Base-by-base conservation (phyloP, 2,329 filamentous ascomycete species). In the Emydomyces testavorans region DNA sequence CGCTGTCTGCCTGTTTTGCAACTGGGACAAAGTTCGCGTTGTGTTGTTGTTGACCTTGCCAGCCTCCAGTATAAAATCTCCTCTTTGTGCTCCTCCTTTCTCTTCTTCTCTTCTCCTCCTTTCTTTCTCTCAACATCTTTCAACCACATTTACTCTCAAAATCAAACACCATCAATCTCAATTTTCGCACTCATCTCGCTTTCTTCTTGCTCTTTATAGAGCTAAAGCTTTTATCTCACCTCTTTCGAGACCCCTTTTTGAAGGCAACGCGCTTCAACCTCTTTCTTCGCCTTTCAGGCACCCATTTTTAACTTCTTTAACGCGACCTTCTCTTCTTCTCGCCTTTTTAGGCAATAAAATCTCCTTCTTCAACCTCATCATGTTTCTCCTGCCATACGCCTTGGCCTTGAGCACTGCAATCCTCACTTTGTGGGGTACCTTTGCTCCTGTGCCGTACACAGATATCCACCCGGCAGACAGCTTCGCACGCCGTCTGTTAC, bases 401-500 rank as follows among this genome's bases (percentile, higher is more conserved):
- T 52, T 61, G 26, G 16, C 59, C 26, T 49, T 53, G 2, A 23
- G 57, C 24, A 51, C 57, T 34, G 20, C 54, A 36, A 35, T 53
- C 34, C 28, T 62, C 32, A 51, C 56, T 40, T 49, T 61, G 23
- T 58, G 56, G 56, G 56, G 59, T 24, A 47, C 54, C 20, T 54
- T 56, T 37, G 42, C 54, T 37, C 54, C 52, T 7, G 51, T 58
- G 23, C 56, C 56, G 10, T 48, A 45, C 10, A 54, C 56, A 13
- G 34, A 56, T 28, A 55, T 53, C 37, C 39, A 46, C 39, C 56
- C 56, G 32, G 40, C 50, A 13, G 53, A 58, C 36, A 36, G 47
- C 11, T 54, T 57, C 50, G 15, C 15, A 15, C n/a, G 37, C 15
- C 37, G 49, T 13, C 15, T 50, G 31, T 8, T 15, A 18, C 13